phyloP scores from a whole-genome alignment of 208 protist genomes.

The Wallacemonas rigidus region DNA sequence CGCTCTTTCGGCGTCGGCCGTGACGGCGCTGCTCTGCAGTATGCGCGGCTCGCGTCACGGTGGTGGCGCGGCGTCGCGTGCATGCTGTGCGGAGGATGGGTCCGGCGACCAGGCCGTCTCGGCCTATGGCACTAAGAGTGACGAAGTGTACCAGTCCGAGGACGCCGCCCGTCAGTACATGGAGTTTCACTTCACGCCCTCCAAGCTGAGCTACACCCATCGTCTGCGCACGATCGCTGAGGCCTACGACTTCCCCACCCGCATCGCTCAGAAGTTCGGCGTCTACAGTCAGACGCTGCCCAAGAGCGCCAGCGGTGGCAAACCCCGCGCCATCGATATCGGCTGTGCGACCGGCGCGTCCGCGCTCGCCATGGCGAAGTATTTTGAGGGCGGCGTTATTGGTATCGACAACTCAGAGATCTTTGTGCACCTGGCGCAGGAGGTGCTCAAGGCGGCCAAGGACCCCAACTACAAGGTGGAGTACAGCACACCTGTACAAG shows the following conservation, averaged over 20 bases:
- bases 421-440: slow-evolving; percentile 73
- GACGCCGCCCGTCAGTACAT: slow-evolving; percentile 70
- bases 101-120: background rate
- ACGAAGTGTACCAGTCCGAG: slow-evolving; percentile 70
- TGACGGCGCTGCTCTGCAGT: slow-evolving; percentile 8
- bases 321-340: slow-evolving; percentile 63
- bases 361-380: slow-evolving; percentile 79
- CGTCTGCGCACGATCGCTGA: slow-evolving; percentile 37
- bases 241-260: slow-evolving; percentile 74
- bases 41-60: background rate
- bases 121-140: slow-evolving; percentile 30
- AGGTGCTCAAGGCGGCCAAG: slow-evolving; percentile 24
- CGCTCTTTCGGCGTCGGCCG: slow-evolving; percentile 9
- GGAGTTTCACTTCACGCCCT: slow-evolving; percentile 85
- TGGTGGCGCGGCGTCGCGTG: background rate
- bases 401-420: slow-evolving; percentile 77
- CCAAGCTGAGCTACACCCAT: slow-evolving; percentile 49
- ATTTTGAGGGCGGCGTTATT: slow-evolving; percentile 69
- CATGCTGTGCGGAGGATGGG: background rate
- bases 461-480: slow-evolving; percentile 28
- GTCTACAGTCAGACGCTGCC: slow-evolving; percentile 26
- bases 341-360: slow-evolving; percentile 85
- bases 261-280: slow-evolving; percentile 63
- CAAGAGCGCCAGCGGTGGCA: background rate
- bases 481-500: slow-evolving; percentile 65